phyloP scores from a whole-genome alignment of 371 early-diverging fungal species.

The Apophysomyces sp. region DNA sequence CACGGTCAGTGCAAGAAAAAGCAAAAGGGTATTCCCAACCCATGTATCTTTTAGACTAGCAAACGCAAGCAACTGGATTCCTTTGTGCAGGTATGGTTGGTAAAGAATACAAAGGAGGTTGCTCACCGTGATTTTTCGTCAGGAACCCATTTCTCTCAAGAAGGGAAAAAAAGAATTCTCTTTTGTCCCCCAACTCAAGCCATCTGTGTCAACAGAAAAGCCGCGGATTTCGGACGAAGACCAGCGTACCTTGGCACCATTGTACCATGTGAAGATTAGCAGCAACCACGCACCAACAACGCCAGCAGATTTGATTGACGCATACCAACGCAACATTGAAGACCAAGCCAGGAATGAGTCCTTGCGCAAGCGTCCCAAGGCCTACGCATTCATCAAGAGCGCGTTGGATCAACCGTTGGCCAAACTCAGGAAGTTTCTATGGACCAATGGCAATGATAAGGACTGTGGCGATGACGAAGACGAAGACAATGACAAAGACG shows the following conservation, averaged over 20 bases:
- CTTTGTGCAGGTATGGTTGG: too few species aligned
- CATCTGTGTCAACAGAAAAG: slow-evolving; percentile 7
- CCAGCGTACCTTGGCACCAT: slow-evolving; percentile 5
- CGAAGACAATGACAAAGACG: too few species aligned
- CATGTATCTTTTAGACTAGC: too few species aligned
- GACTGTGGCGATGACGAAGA: background rate
- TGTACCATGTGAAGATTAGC: slow-evolving; percentile 6
- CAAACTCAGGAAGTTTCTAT: slow-evolving; percentile 1
- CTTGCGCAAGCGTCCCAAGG: slow-evolving; percentile 7
- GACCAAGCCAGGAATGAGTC: slow-evolving; percentile 2
- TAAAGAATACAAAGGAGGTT: too few species aligned
- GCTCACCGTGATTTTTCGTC: too few species aligned
- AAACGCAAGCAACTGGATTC: too few species aligned
- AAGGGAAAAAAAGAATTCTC: too few species aligned
- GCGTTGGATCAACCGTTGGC: slow-evolving; percentile 2
- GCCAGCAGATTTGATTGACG: slow-evolving; percentile 5
- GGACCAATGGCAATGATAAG: background rate
- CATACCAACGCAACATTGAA: slow-evolving; percentile 1
- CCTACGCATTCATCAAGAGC: slow-evolving; percentile 6
- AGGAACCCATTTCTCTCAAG: too few species aligned
- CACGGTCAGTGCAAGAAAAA: too few species aligned
- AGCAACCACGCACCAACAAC: slow-evolving; percentile 6
- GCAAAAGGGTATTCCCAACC: too few species aligned
- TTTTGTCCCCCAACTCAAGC: background rate
- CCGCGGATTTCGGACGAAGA: slow-evolving; percentile 2